These are phyloP conservation scores for Zygoascus bituminiphila DNA, from an alignment of 805 yeast species.

Conservation along the genomic window DNA sequence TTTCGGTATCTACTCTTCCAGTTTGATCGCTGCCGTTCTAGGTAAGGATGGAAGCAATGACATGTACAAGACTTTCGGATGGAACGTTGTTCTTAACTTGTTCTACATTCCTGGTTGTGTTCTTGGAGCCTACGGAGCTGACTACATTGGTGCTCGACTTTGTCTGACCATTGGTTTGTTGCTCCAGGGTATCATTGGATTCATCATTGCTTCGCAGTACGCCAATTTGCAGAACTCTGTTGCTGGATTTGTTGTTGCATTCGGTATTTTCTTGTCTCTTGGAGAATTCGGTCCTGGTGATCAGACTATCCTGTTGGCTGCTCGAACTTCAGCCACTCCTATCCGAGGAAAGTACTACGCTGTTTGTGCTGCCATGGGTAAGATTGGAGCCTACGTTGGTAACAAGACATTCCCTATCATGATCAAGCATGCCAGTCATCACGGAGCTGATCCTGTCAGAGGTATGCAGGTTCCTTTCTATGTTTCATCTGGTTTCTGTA, in stretches of 20 bases:
- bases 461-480: conserved; percentile 74
- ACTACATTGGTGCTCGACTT: conserved; percentile 78
- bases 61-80: conserved; percentile 70
- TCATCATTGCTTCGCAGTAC: conserved; percentile 69
- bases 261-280: conserved; percentile 74
- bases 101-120: conserved; percentile 90
- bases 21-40: conserved; percentile 50
- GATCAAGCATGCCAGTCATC: conserved; percentile 39
- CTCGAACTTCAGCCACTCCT: conserved; percentile 78
- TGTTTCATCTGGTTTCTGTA: conserved; percentile 66
- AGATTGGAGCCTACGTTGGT: conserved; percentile 86
- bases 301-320: conserved; percentile 77
- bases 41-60: conserved; percentile 40
- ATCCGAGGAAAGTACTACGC: conserved; percentile 87
- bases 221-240: conserved; percentile 46
- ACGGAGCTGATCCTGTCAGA: conserved; percentile 35
- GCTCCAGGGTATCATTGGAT: conserved; percentile 70
- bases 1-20: conserved; percentile 73
- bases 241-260: conserved; percentile 74
- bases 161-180: conserved; percentile 61
- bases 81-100: conserved; percentile 81
- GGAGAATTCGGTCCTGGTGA: conserved; percentile 96
- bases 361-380: conserved; percentile 84
- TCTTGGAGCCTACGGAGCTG: conserved; percentile 73
- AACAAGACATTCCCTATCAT: conserved; percentile 80